Evolutionary conservation across 2,329 filamentous ascomycete genomes (phyloP).

Genomic region (Harringtonia lauricola): DNA sequence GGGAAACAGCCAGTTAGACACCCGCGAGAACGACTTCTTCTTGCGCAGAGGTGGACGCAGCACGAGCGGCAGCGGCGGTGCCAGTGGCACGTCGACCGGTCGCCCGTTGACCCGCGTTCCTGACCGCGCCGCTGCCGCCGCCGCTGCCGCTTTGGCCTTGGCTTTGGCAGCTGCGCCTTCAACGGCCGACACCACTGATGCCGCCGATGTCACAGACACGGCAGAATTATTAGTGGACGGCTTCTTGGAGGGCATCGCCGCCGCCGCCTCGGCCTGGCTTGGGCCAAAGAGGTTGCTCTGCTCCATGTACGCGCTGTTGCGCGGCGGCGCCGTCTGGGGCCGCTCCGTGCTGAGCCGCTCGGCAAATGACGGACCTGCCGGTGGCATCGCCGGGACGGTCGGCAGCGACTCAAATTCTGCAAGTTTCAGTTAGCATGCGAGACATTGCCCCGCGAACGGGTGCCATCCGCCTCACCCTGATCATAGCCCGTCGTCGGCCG

Average conservation of each 20-base stretch:
- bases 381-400: constrained; percentile 44
- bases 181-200: constrained; percentile 13
- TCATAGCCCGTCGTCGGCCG: constrained; percentile 41
- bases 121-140: neutral
- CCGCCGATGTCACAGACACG: neutral
- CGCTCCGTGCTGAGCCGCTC: constrained; percentile 40
- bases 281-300: constrained; percentile 16
- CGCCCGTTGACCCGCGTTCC: constrained; percentile 13
- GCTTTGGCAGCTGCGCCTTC: constrained; percentile 4
- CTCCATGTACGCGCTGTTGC: constrained; percentile 1
- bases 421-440: neutral
- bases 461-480: constrained; percentile 16
- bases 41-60: constrained; percentile 50
- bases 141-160: neutral
- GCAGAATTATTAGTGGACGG: neutral
- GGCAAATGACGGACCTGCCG: constrained; percentile 45
- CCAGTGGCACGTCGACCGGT: constrained; percentile 28
- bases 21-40: constrained; percentile 55
- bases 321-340: constrained; percentile 21
- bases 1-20: constrained; percentile 49
- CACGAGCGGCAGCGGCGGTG: constrained; percentile 46
- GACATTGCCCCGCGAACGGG: neutral
- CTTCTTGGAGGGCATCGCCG: neutral
- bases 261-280: constrained; percentile 18
- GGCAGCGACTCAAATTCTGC: constrained; percentile 40